A percentile compares a stretch with the other conserved stretches of the same genome.
Conservation (phyloP, 2,329 filamentous ascomycete species). For the Podosphaera fusca region DNA sequence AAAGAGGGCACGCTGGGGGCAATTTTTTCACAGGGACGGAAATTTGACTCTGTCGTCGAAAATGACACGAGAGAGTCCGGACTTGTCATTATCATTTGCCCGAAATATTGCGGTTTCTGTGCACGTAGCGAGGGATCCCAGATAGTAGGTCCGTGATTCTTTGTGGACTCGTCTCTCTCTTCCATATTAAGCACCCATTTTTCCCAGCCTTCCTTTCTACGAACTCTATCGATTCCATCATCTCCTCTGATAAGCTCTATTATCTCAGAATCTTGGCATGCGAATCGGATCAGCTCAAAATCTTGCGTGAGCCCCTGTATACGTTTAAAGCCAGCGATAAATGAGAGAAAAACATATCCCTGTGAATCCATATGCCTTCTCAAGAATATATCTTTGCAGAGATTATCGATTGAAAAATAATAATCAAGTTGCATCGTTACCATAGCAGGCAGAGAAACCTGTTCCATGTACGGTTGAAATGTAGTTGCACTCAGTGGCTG, state of each 20-base stretch:
- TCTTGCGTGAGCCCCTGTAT: constrained; percentile 53
- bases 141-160: constrained; percentile 43
- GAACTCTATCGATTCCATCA: constrained; percentile 58
- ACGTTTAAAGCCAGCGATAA: constrained; percentile 72
- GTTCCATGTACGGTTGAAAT: constrained; percentile 33
- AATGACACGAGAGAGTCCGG: constrained; percentile 12
- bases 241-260: constrained; percentile 56
- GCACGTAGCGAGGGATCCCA: constrained; percentile 9
- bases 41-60: constrained; percentile 13
- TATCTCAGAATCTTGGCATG: constrained; percentile 45
- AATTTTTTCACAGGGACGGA: constrained; percentile 10
- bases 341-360: constrained; percentile 61
- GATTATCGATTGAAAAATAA: constrained; percentile 90
- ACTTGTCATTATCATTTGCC: constrained; percentile 10
- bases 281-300: constrained; percentile 47
- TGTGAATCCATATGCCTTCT: constrained; percentile 86
- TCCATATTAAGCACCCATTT: constrained; percentile 53
- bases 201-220: constrained; percentile 53
- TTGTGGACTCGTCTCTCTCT: constrained; percentile 49
- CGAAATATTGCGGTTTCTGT: constrained; percentile 9
- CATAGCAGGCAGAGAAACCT: constrained; percentile 21
- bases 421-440: constrained; percentile 47
- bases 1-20: constrained; percentile 9
- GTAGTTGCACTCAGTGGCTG: constrained; percentile 33
- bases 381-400: constrained; percentile 79